A percentile compares a stretch with the other conserved stretches of the same genome.
Evolutionary conservation across 1,284 basidiomycete species (phyloP).

Genomic region (Puccinia polysora): DNA sequence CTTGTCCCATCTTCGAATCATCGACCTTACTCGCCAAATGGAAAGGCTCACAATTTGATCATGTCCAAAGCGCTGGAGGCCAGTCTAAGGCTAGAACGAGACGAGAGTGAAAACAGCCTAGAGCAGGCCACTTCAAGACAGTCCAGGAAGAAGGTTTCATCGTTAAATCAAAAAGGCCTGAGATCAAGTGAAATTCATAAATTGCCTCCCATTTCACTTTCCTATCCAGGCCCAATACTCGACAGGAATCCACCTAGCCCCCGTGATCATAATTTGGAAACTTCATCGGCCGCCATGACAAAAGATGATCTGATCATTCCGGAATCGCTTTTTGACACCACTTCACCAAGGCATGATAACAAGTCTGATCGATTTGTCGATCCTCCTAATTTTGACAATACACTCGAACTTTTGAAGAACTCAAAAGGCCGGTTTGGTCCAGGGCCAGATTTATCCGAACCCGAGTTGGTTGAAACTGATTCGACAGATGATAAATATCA

Average conservation of each 20-base stretch:
- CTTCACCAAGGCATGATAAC: too few species aligned
- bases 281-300: constrained; percentile 1
- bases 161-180: not conserved
- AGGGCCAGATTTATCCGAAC: not conserved
- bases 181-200: not conserved
- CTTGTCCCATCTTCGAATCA: not conserved
- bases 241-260: not conserved
- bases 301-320: not conserved
- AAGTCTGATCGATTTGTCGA: too few species aligned
- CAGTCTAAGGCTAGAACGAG: constrained; percentile 22
- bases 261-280: constrained; percentile 10
- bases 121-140: constrained; percentile 4
- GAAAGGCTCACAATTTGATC: constrained; percentile 25
- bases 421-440: not conserved
- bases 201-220: constrained; percentile 20
- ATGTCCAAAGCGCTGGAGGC: constrained; percentile 29
- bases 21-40: constrained; percentile 4
- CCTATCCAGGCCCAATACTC: not conserved
- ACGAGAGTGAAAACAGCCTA: constrained; percentile 26
- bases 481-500: not conserved
- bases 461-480: not conserved
- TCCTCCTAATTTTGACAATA: too few species aligned
- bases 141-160: not conserved
- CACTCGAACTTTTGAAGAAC: not conserved
- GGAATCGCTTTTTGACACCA: too few species aligned